These are phyloP conservation scores for Arctium minus DNA, from an alignment of 129 eudicot species.

Conservation along the genomic window DNA sequence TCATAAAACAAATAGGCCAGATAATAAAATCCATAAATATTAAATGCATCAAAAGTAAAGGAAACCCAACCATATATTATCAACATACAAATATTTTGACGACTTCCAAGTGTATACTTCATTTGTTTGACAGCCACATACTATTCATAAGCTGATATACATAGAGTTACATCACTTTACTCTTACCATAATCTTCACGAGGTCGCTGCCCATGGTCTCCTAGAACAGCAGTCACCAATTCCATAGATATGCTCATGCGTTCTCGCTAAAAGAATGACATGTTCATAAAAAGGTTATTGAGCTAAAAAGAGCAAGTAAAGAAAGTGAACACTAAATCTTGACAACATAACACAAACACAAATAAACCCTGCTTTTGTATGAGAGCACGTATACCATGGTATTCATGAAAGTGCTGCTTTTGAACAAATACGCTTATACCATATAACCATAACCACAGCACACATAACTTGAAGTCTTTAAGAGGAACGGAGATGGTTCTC, in stretches of 20 bases:
- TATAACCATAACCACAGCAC: background rate
- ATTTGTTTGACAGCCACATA: background rate
- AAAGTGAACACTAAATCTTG: background rate
- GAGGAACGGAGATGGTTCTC: background rate
- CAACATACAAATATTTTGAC: background rate
- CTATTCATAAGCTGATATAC: background rate
- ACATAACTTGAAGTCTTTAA: background rate
- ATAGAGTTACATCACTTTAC: background rate
- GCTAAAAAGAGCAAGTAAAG: background rate
- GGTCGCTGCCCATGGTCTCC: slow-evolving; percentile 99
- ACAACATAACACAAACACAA: background rate
- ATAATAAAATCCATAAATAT: background rate
- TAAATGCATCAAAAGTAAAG: background rate
- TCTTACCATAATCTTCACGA: slow-evolving; percentile 80
- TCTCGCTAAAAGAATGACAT: slow-evolving; percentile 42
- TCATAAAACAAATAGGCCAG: too few species aligned
- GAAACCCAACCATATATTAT: background rate
- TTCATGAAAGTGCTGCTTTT: background rate
- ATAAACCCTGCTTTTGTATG: background rate
- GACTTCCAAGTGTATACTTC: background rate
- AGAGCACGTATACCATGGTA: background rate
- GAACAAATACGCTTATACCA: background rate
- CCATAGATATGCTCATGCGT: slow-evolving; percentile 90
- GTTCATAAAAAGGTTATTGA: slow-evolving; percentile 1
- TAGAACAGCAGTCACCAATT: slow-evolving; percentile 93